phyloP scores from a whole-genome alignment of 441 rosid genomes.

The Populus hybrid region DNA sequence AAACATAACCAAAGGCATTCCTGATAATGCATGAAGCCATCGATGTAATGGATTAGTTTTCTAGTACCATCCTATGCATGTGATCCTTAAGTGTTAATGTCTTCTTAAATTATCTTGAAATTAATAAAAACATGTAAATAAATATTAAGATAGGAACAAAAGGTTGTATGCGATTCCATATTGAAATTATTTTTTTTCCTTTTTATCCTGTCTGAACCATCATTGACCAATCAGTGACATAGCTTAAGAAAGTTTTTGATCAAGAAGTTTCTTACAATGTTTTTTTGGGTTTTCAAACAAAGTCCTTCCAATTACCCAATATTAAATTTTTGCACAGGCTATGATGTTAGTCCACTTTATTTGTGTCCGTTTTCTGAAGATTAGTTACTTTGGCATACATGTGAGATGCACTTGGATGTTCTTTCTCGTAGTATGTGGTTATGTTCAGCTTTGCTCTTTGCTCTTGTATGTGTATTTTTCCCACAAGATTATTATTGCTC shows the following conservation, averaged over 20 bases:
- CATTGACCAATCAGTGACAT: background rate
- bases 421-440: background rate
- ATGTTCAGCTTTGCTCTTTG: background rate
- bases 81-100: background rate
- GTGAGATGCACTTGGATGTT: background rate
- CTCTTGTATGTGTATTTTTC: background rate
- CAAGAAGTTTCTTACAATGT: background rate
- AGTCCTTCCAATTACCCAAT: background rate
- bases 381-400: background rate
- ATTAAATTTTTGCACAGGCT: background rate
- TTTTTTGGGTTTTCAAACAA: background rate
- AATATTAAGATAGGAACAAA: background rate
- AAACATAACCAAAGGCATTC: constrained; percentile 72
- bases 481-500: background rate
- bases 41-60: constrained; percentile 51
- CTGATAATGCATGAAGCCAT: constrained; percentile 88
- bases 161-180: background rate
- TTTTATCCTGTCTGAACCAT: background rate
- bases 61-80: background rate
- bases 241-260: background rate
- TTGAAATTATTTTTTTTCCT: background rate
- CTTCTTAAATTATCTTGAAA: background rate
- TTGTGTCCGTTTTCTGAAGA: background rate
- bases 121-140: background rate
- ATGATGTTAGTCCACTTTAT: background rate